phyloP scores from a whole-genome alignment of 2,329 filamentous ascomycete species.

The Niveomyces coronatus region DNA sequence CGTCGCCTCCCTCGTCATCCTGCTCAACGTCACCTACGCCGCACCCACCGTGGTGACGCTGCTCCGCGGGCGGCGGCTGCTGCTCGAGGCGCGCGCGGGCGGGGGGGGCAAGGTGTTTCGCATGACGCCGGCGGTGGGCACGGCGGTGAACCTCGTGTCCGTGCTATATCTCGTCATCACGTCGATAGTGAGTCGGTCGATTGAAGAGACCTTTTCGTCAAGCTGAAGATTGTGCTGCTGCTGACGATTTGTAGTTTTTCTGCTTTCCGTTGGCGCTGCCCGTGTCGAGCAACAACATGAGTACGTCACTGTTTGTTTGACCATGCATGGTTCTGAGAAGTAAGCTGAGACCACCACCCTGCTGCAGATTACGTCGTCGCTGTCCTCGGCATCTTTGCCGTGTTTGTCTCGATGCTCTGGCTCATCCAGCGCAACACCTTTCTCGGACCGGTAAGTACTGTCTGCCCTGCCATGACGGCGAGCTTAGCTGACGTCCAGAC shows the following conservation, averaged over 20 bases:
- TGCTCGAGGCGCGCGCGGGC: conserved; percentile 16
- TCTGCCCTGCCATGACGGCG: too few relatives aligned
- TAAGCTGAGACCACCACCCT: conserved; percentile 1
- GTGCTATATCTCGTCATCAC: conserved; percentile 28
- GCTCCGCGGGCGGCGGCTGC: conserved; percentile 25
- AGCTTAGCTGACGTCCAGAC: too few relatives aligned
- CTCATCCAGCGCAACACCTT: conserved; percentile 1
- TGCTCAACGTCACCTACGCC: conserved; percentile 35
- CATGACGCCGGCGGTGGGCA: conserved; percentile 19
- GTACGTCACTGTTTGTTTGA: conserved; percentile 12
- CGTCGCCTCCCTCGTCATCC: conserved; percentile 33
- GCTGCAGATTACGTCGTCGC: conserved; percentile 24
- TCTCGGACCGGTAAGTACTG: conserved; percentile 7
- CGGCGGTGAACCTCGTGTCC: conserved; percentile 21
- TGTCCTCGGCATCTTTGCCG: conserved; percentile 25
- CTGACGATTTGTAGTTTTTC: conserved; percentile 18
- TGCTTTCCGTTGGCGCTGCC: conserved; percentile 21
- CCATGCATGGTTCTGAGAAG: too few relatives aligned
- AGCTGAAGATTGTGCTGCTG: not conserved
- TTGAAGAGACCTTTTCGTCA: not conserved
- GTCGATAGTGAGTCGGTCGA: conserved; percentile 20
- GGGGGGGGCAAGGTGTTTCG: conserved; percentile 19
- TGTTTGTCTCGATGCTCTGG: conserved; percentile 8
- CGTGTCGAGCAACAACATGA: conserved; percentile 21
- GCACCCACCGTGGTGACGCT: conserved; percentile 30